phyloP scores from a whole-genome alignment of 345 rosid genomes.

The Trapa incisa region DNA sequence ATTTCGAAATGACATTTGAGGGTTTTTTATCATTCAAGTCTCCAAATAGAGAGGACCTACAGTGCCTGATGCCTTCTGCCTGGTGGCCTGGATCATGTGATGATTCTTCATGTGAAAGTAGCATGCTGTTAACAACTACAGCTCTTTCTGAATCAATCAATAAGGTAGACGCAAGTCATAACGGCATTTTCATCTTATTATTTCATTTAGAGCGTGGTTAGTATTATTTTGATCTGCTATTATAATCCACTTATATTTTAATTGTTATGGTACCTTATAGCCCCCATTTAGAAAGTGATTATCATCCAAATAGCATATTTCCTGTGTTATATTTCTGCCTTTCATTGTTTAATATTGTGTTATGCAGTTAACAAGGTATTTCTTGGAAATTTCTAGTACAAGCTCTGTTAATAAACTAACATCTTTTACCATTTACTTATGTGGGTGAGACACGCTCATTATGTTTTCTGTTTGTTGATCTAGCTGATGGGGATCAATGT shows the following conservation, averaged over 20 bases:
- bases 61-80: slow-evolving; percentile 73
- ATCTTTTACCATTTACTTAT: neutral
- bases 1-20: slow-evolving; percentile 73
- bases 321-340: neutral
- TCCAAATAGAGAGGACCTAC: slow-evolving; percentile 79
- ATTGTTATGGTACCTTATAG: neutral
- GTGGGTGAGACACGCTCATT: neutral
- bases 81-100: slow-evolving; percentile 99
- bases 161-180: slow-evolving; percentile 38
- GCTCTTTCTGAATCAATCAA: slow-evolving; percentile 66
- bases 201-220: neutral
- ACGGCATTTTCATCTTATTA: neutral
- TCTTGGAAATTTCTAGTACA: neutral
- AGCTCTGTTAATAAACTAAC: neutral
- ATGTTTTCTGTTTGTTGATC: neutral
- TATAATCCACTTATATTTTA: neutral
- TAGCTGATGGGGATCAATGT: slow-evolving; percentile 3
- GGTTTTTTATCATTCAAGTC: slow-evolving; percentile 67
- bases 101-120: slow-evolving; percentile 56
- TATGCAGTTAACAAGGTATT: neutral
- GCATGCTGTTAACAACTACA: slow-evolving; percentile 66
- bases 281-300: neutral
- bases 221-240: neutral
- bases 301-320: neutral
- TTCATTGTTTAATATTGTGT: neutral